These are phyloP conservation scores for Citrus glauca DNA, from an alignment of 345 rosid species.

Conservation along the genomic window DNA sequence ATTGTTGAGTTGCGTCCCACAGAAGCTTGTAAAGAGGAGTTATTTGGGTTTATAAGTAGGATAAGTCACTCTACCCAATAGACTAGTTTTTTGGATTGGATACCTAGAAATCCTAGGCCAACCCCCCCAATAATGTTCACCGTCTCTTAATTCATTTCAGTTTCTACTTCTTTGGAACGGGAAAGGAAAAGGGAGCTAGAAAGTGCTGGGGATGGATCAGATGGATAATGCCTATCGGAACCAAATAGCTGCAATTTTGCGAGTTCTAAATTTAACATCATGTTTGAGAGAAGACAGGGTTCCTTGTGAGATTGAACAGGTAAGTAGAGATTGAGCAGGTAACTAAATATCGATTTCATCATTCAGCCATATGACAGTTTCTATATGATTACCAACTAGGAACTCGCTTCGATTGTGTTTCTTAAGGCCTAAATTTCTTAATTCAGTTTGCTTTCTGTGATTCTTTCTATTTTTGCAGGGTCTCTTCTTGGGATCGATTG, in stretches of 20 bases:
- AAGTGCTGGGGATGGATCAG: constrained; percentile 26
- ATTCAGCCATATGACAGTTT: background rate
- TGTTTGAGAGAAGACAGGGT: constrained; percentile 40
- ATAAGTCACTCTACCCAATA: no score
- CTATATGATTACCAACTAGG: background rate
- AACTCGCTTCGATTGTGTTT: background rate
- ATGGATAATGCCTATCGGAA: constrained; percentile 33
- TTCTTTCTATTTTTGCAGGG: constrained; percentile 21
- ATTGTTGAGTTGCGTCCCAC: no score
- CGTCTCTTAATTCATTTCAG: background rate
- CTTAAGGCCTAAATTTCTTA: background rate
- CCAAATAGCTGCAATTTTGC: constrained; percentile 44
- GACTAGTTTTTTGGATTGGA: no score
- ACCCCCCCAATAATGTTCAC: background rate
- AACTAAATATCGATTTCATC: background rate
- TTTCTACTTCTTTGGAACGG: background rate
- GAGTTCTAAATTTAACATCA: constrained; percentile 34
- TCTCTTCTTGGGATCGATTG: constrained; percentile 51
- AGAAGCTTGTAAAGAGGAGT: no score
- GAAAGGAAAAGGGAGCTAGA: background rate
- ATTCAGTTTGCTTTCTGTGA: background rate
- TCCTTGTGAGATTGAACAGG: constrained; percentile 56
- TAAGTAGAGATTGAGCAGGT: constrained; percentile 44
- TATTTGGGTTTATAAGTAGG: no score
- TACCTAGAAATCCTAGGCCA: no score